Conservation (phyloP, 1,284 basidiomycete species). For the Puccinia hordei region DNA sequence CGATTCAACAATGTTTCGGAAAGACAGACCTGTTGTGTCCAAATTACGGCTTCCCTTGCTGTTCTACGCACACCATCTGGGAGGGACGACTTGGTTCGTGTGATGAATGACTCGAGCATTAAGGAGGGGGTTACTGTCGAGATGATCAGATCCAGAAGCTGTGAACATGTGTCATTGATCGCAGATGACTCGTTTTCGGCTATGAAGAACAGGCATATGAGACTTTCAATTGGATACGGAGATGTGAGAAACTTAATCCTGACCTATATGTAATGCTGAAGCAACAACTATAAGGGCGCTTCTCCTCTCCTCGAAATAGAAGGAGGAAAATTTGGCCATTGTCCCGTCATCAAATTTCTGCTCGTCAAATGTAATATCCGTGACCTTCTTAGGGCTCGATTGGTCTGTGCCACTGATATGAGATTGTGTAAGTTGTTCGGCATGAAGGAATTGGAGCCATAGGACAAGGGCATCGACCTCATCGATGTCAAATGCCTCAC, state of each 20-base stretch:
- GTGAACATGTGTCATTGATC: slow-evolving; percentile 33
- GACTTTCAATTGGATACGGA: background rate
- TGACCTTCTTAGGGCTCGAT: slow-evolving; percentile 7
- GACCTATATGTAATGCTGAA: slow-evolving; percentile 38
- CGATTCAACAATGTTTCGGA: slow-evolving; percentile 1
- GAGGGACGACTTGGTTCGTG: slow-evolving; percentile 35
- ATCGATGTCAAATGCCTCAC: slow-evolving; percentile 33
- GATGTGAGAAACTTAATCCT: background rate
- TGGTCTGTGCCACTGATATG: background rate
- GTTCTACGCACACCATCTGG: slow-evolving; percentile 30
- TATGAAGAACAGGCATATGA: slow-evolving; percentile 1
- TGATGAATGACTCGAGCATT: slow-evolving; percentile 37
- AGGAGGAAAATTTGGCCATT: slow-evolving; percentile 28
- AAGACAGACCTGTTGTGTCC: slow-evolving; percentile 43
- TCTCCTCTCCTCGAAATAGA: slow-evolving; percentile 50
- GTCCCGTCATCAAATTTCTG: slow-evolving; percentile 30
- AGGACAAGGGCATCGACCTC: slow-evolving; percentile 36
- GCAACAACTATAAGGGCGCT: slow-evolving; percentile 44
- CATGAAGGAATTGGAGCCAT: slow-evolving; percentile 45
- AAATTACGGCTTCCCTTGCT: slow-evolving; percentile 46
- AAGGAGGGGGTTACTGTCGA: slow-evolving; percentile 28
- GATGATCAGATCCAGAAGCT: slow-evolving; percentile 37
- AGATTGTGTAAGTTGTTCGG: background rate
- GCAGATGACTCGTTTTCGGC: slow-evolving; percentile 46
- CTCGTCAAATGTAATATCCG: background rate